Percentiles rank a stretch among this genome's conserved stretches.
Conservation (phyloP, 495 filamentous ascomycete genomes). For the Lasiosphaeria ovina region DNA sequence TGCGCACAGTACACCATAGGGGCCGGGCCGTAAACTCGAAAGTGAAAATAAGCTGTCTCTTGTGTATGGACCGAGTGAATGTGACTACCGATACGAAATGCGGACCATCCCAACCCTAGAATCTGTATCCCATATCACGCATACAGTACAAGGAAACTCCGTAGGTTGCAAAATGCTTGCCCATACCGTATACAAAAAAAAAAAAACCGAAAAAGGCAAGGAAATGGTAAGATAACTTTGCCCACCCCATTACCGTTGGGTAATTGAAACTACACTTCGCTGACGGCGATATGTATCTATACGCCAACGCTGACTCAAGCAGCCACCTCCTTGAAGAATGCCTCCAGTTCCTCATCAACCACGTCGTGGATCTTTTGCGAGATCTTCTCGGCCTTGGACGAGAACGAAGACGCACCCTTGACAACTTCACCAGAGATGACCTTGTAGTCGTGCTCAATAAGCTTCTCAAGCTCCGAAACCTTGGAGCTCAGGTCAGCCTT, state of each 20-base stretch:
- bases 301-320: conserved; percentile 28
- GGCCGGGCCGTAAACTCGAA: neutral
- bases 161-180: conserved; percentile 22
- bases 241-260: conserved; percentile 21
- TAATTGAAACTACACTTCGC: conserved; percentile 18
- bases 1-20: neutral
- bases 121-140: conserved; percentile 27
- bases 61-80: conserved; percentile 12
- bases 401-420: conserved; percentile 44
- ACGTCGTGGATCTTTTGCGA: conserved; percentile 54
- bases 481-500: conserved; percentile 27
- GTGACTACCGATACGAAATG: conserved; percentile 25
- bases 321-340: conserved; percentile 62
- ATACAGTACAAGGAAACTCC: conserved; percentile 44
- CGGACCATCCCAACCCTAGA: conserved; percentile 18
- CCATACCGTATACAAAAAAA: conserved; percentile 29
- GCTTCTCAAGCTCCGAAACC: conserved; percentile 56
- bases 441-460: conserved; percentile 58
- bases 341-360: conserved; percentile 64
- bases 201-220: conserved; percentile 4
- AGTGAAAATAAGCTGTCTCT: conserved; percentile 11
- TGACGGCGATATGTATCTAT: conserved; percentile 12
- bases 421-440: conserved; percentile 54
- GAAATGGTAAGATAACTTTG: conserved; percentile 11
- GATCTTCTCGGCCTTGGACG: conserved; percentile 47